Percentiles rank a stretch among this genome's conserved stretches.
Conservation (phyloP, 2,329 filamentous ascomycete genomes). For the Cladophialophora immunda region DNA sequence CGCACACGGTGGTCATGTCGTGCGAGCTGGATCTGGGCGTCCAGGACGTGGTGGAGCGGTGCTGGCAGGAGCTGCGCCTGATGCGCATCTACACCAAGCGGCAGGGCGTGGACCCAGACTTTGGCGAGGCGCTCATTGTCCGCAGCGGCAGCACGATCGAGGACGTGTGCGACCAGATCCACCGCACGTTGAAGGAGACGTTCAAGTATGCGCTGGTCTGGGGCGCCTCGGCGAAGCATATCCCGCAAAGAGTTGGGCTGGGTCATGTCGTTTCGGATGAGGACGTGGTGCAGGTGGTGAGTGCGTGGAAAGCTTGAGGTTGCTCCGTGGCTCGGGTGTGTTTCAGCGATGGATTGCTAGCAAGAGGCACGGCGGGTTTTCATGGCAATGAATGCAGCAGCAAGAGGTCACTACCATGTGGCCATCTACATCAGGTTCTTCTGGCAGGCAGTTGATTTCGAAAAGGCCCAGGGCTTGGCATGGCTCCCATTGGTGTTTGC, state of each 20-base stretch:
- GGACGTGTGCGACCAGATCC: constrained; percentile 95
- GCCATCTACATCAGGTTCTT: neutral
- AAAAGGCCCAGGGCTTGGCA: neutral
- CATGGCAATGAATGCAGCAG: neutral
- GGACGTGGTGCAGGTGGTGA: constrained; percentile 73
- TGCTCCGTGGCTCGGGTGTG: neutral
- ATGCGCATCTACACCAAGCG: constrained; percentile 97
- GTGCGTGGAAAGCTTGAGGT: constrained; percentile 43
- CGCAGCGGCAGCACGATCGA: constrained; percentile 87
- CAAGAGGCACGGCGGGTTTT: neutral
- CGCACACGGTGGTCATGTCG: constrained; percentile 94
- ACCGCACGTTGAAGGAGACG: constrained; percentile 93
- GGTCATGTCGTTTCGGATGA: constrained; percentile 77
- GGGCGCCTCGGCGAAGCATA: constrained; percentile 93
- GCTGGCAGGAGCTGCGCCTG: constrained; percentile 90
- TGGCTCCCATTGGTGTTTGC: neutral
- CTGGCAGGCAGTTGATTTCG: too few relatives aligned
- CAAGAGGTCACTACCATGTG: too few relatives aligned
- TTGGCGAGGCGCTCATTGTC: constrained; percentile 91
- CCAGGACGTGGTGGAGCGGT: constrained; percentile 89
- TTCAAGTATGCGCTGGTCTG: constrained; percentile 99
- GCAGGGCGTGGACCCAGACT: constrained; percentile 89
- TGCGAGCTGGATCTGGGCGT: constrained; percentile 96
- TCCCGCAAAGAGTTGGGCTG: constrained; percentile 91
- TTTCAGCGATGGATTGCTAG: neutral